phyloP scores from a whole-genome alignment of 495 filamentous ascomycete genomes.

The Hypoxylon perforatum region DNA sequence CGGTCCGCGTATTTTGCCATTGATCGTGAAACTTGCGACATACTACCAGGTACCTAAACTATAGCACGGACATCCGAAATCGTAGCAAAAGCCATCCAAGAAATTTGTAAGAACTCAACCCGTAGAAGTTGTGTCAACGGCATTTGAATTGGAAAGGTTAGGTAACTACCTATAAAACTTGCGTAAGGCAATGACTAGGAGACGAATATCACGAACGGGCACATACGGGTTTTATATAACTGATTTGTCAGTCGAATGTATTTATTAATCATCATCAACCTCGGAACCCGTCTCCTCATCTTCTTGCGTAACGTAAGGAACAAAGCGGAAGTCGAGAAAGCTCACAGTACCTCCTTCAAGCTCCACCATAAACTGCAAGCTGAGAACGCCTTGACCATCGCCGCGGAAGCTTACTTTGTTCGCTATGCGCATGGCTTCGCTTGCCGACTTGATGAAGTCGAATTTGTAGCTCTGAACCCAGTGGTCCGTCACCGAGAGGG shows the following conservation, averaged over 20 bases:
- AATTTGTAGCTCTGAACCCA: constrained; percentile 80
- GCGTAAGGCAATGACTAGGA: background rate
- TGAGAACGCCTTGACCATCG: constrained; percentile 88
- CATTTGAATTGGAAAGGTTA: too few relatives aligned
- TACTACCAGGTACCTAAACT: too few relatives aligned
- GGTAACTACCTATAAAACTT: background rate
- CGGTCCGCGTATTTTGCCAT: too few relatives aligned
- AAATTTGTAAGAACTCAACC: too few relatives aligned
- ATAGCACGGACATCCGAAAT: too few relatives aligned
- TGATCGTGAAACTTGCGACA: too few relatives aligned
- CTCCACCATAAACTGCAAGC: constrained; percentile 97
- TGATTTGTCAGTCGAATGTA: background rate
- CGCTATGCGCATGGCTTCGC: constrained; percentile 87
- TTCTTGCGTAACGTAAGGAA: constrained; percentile 56
- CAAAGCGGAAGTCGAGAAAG: constrained; percentile 63
- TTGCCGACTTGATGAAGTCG: constrained; percentile 80
- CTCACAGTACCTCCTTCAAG: constrained; percentile 62
- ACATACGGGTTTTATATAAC: background rate
- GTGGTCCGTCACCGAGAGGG: constrained; percentile 69
- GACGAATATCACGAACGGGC: background rate
- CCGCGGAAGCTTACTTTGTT: constrained; percentile 91
- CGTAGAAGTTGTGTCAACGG: too few relatives aligned
- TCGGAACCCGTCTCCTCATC: constrained; percentile 54
- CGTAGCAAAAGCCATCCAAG: too few relatives aligned
- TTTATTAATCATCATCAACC: constrained; percentile 38